phyloP scores from a whole-genome alignment of 805 yeast genomes.

The Vanderwaltozyma yarrowii region DNA sequence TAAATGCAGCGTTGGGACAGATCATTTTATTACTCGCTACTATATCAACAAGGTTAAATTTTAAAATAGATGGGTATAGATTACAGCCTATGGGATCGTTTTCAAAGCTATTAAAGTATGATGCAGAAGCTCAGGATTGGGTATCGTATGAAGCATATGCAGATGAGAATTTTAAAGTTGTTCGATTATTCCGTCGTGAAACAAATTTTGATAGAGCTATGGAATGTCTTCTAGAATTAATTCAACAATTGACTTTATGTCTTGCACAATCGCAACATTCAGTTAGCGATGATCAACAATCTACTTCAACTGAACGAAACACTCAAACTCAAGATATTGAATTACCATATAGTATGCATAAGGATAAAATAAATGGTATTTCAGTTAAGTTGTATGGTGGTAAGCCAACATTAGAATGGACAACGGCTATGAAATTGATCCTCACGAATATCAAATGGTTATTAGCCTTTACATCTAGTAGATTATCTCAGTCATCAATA shows the following conservation, averaged over 20 bases:
- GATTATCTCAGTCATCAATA: slow-evolving; percentile 2
- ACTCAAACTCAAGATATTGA: slow-evolving; percentile 29
- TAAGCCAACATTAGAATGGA: slow-evolving; percentile 71
- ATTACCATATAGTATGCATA: slow-evolving; percentile 63
- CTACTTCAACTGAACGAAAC: neutral
- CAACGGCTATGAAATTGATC: slow-evolving; percentile 74
- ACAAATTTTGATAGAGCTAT: slow-evolving; percentile 71
- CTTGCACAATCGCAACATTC: slow-evolving; percentile 2
- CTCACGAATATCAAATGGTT: slow-evolving; percentile 80
- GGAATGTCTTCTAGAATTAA: slow-evolving; percentile 54
- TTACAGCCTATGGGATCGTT: slow-evolving; percentile 77
- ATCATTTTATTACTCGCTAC: slow-evolving; percentile 60
- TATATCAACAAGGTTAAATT: slow-evolving; percentile 43
- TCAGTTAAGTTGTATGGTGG: slow-evolving; percentile 60
- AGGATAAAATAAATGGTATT: slow-evolving; percentile 67
- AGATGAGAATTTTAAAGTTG: slow-evolving; percentile 67
- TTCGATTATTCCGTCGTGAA: slow-evolving; percentile 50
- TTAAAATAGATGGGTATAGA: slow-evolving; percentile 49
- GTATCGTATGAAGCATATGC: slow-evolving; percentile 47
- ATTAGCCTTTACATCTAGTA: slow-evolving; percentile 57
- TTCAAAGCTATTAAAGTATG: slow-evolving; percentile 52
- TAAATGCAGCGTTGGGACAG: slow-evolving; percentile 88
- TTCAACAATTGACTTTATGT: slow-evolving; percentile 19
- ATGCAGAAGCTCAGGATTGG: slow-evolving; percentile 29
- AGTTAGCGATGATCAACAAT: neutral